phyloP scores from a whole-genome alignment of 495 filamentous ascomycete species.

The Friedmanniomyces simplex region DNA sequence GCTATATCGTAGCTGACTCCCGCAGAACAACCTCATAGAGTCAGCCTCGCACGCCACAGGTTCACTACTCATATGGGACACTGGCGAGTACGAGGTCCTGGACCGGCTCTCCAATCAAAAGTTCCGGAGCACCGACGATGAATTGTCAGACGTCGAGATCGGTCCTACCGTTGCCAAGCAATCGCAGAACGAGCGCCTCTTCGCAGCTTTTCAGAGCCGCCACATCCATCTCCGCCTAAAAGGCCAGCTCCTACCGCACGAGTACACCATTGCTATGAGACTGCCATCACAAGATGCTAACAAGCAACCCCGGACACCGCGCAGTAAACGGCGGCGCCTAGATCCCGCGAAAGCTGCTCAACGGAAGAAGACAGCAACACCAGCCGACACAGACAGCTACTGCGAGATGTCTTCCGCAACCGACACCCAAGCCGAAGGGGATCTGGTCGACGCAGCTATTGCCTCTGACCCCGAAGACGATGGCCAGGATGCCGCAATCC shows the following conservation, averaged over 20 bases:
- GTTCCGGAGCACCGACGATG: slow-evolving; percentile 37
- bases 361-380: background rate
- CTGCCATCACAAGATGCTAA: slow-evolving; percentile 39
- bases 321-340: slow-evolving; percentile 20
- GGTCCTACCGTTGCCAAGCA: background rate
- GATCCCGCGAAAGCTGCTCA: slow-evolving; percentile 3
- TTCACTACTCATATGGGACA: slow-evolving; percentile 61
- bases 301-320: slow-evolving; percentile 1
- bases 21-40: slow-evolving; percentile 57
- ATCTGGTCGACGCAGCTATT: background rate
- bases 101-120: slow-evolving; percentile 30
- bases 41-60: slow-evolving; percentile 49
- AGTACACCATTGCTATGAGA: slow-evolving; percentile 50
- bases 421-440: background rate
- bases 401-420: background rate
- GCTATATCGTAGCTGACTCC: background rate
- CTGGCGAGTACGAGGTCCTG: slow-evolving; percentile 53
- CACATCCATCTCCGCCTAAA: slow-evolving; percentile 53
- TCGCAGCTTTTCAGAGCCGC: slow-evolving; percentile 43
- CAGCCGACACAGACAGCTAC: background rate
- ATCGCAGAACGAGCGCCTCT: slow-evolving; percentile 44
- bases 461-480: slow-evolving; percentile 28
- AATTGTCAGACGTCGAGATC: slow-evolving; percentile 27
- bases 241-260: slow-evolving; percentile 45
- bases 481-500: slow-evolving; percentile 41